These are phyloP conservation scores for Amylocystis lapponica DNA, from an alignment of 768 basidiomycete species.

Conservation along the genomic window DNA sequence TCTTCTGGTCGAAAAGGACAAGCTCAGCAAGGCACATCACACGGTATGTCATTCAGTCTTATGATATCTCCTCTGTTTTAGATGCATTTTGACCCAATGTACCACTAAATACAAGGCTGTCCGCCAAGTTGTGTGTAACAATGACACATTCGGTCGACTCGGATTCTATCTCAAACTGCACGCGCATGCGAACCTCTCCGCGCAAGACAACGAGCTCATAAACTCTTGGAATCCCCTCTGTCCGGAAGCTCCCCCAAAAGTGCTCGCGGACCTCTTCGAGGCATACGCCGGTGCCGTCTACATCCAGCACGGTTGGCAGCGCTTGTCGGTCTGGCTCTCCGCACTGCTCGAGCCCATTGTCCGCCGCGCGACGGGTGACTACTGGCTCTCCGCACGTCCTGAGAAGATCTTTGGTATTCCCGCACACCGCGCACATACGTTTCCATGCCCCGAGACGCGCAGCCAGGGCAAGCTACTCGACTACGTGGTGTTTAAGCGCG, in stretches of 20 bases:
- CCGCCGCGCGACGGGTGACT: conserved; percentile 22
- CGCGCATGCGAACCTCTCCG: conserved; percentile 20
- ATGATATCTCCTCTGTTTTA: neutral
- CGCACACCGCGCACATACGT: no score
- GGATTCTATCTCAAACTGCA: conserved; percentile 24
- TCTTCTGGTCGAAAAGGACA: conserved; percentile 23
- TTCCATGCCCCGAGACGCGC: neutral
- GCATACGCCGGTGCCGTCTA: conserved; percentile 26
- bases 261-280: conserved; percentile 29
- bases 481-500: conserved; percentile 8
- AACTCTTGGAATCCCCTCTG: conserved; percentile 16
- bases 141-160: conserved; percentile 28
- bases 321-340: conserved; percentile 21
- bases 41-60: conserved; percentile 14
- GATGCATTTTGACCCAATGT: neutral
- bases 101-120: conserved; percentile 15
- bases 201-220: conserved; percentile 10
- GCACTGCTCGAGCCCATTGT: conserved; percentile 20
- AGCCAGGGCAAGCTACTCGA: conserved; percentile 9
- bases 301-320: conserved; percentile 24
- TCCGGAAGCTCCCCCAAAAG: conserved; percentile 22
- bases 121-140: conserved; percentile 22
- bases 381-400: conserved; percentile 7
- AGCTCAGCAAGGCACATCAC: conserved; percentile 25
- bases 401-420: conserved; percentile 1